Conservation (phyloP, 768 basidiomycete genomes). For the Suillus variegatus region DNA sequence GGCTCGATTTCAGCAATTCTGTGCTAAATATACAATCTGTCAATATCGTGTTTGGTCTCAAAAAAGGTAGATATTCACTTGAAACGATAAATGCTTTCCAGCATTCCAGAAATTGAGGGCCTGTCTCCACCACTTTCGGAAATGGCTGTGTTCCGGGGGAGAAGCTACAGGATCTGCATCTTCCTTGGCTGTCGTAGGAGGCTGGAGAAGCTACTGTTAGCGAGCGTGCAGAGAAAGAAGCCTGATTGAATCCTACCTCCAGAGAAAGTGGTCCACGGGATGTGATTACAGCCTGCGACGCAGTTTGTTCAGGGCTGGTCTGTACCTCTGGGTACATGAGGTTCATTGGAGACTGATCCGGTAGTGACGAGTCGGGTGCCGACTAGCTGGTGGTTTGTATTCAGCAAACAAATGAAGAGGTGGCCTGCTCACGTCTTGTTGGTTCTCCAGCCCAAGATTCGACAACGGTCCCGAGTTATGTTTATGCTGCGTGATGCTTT, state of each 20-base stretch:
- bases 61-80: background rate
- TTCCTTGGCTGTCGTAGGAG: background rate
- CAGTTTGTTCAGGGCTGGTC: background rate
- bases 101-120: background rate
- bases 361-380: background rate
- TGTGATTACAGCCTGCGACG: background rate
- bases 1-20: background rate
- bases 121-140: slow-evolving; percentile 1
- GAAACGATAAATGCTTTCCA: background rate
- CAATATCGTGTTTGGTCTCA: background rate
- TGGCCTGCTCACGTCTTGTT: background rate
- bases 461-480: background rate
- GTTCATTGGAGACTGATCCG: background rate
- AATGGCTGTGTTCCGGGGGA: background rate
- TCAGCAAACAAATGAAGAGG: background rate
- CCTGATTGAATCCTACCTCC: background rate
- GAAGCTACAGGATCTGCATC: background rate
- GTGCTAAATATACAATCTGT: background rate
- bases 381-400: background rate
- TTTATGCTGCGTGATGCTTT: background rate
- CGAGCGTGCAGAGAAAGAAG: background rate
- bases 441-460: background rate
- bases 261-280: background rate
- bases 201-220: background rate
- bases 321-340: background rate